Base-by-base conservation (phyloP, 805 yeast species). In the Candida schatavii region DNA sequence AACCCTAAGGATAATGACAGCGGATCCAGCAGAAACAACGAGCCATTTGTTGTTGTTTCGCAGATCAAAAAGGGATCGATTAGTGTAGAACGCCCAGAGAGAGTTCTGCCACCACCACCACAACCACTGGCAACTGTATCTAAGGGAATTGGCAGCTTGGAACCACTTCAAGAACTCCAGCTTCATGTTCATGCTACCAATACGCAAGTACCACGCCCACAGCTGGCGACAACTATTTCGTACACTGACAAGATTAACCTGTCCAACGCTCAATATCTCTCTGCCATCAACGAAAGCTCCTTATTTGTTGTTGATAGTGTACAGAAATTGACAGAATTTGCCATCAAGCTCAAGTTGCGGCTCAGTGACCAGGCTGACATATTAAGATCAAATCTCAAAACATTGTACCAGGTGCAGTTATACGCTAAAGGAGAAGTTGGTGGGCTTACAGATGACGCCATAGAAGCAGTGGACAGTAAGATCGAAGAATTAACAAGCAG, bases 141-240 rank as follows among this genome's bases (percentile, higher is more conserved):
- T 11, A 23, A 23, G 27, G 10, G 10, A 7, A 23, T 23, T 7
- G 27, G 27, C 7, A 35, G 29, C 11, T 37, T 42, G 28, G 51
- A 46, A 35, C 51, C 52, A 9, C 44, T 54, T 41, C 53, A 47
- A 27, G 59, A 56, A 39, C 45, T 61, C 10, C 59, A 57, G 35
- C 40, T 56, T 23, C 38, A 38, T 9, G 9, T 29, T 1, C 9
- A 17, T 13, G 9, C 22, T n/a, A 19, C n/a, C 17, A 23, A n/a
- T 6, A n/a, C 15, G 17, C 13, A 17, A 15, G n/a, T 23, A 23
- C 27, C 27, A 23, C 27, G 27, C 27, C 27, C 27, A 23, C 10
- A 7, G 7, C 7, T 11, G 11, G 14, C 11, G 18, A 36, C n/a
- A 14, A 7, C 20, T 22, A 20, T 19, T 9, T 14, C 36, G 29